Percentiles rank a stretch among this genome's conserved stretches.
Evolutionary conservation across 2,329 filamentous ascomycete species (phyloP).

Genomic region (Beauveria bassiana): DNA sequence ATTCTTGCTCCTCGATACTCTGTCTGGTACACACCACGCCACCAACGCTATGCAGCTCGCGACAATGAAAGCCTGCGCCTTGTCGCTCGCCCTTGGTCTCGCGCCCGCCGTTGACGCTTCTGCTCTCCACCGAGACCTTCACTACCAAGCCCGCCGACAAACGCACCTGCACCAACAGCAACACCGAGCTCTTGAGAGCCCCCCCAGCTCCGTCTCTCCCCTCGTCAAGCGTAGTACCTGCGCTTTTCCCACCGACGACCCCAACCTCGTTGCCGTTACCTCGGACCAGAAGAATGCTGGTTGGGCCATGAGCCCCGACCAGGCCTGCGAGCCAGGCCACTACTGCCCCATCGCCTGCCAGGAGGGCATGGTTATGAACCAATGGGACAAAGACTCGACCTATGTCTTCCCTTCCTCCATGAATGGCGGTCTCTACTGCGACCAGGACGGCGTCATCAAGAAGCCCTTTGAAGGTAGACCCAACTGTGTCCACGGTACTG

Average conservation of each 20-base stretch:
- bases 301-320: conserved; percentile 74
- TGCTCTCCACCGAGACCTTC: conserved; percentile 14
- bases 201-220: conserved; percentile 15
- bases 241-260: conserved; percentile 53
- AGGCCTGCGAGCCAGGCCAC: conserved; percentile 55
- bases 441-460: conserved; percentile 53
- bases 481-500: conserved; percentile 64
- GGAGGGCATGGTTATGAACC: conserved; percentile 66
- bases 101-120: conserved; percentile 7
- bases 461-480: conserved; percentile 62
- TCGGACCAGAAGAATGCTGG: conserved; percentile 58
- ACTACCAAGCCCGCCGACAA: conserved; percentile 29
- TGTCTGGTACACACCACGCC: neutral
- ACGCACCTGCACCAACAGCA: conserved; percentile 23
- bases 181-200: conserved; percentile 15
- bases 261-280: conserved; percentile 60
- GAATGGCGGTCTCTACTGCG: conserved; percentile 69
- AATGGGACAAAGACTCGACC: conserved; percentile 66
- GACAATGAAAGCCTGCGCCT: conserved; percentile 1
- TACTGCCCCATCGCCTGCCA: conserved; percentile 76
- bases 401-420: conserved; percentile 66
- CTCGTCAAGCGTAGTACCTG: conserved; percentile 52
- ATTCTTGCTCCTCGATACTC: neutral
- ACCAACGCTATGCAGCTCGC: conserved; percentile 4
- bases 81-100: conserved; percentile 2